Conservation (phyloP, 441 rosid genomes). For the Eutrema salsugineum region DNA sequence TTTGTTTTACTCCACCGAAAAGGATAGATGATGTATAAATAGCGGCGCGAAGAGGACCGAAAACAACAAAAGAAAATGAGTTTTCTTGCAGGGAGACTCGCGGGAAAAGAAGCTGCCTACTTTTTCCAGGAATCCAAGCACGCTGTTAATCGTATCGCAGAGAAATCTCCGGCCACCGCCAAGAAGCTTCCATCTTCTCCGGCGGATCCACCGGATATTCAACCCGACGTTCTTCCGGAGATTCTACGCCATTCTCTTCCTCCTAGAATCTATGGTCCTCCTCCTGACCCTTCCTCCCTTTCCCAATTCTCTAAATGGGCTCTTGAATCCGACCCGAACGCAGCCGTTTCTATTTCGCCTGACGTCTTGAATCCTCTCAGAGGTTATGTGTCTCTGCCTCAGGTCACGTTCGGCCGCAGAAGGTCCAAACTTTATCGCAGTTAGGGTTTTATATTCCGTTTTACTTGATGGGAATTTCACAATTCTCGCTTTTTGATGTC, state of each 20-base stretch:
- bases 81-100: constrained; percentile 70
- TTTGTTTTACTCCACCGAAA: background rate
- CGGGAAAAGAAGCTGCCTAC: constrained; percentile 89
- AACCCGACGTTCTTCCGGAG: constrained; percentile 86
- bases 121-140: constrained; percentile 86
- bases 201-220: constrained; percentile 24
- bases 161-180: constrained; percentile 40
- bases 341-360: constrained; percentile 38
- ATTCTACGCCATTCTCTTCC: constrained; percentile 82
- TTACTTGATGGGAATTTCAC: background rate
- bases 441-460: background rate
- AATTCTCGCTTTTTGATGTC: background rate
- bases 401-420: constrained; percentile 87
- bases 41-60: background rate
- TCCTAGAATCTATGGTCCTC: constrained; percentile 49
- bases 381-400: constrained; percentile 76
- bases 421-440: constrained; percentile 40
- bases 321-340: constrained; percentile 41
- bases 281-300: constrained; percentile 59
- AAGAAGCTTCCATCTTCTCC: constrained; percentile 27
- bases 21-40: constrained; percentile 6
- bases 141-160: constrained; percentile 81
- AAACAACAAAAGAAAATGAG: constrained; percentile 50
- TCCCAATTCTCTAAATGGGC: constrained; percentile 75
- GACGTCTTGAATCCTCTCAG: constrained; percentile 81